phyloP scores from a whole-genome alignment of 2,329 filamentous ascomycete genomes.

The Uncinocarpus reesii region DNA sequence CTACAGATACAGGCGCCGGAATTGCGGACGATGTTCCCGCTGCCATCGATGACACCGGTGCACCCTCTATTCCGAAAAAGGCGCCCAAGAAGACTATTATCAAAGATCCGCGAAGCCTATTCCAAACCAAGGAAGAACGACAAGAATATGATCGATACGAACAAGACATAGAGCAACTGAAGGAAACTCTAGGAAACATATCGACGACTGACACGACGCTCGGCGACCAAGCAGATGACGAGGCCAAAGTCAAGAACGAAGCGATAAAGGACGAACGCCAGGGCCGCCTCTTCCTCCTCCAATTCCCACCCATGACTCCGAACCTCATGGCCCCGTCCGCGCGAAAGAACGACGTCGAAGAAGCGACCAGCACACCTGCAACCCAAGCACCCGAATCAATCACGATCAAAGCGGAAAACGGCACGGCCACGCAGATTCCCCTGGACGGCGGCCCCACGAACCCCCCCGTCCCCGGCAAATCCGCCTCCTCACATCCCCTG shows the following conservation, averaged over 20 bases:
- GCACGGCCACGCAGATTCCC: constrained; percentile 6
- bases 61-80: constrained; percentile 11
- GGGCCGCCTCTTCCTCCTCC: constrained; percentile 52
- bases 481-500: constrained; percentile 22
- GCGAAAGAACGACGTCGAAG: constrained; percentile 19
- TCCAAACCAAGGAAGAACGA: constrained; percentile 34
- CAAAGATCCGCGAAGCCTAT: constrained; percentile 26
- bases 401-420: constrained; percentile 15
- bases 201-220: constrained; percentile 10
- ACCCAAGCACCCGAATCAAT: constrained; percentile 1
- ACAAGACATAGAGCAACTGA: constrained; percentile 33
- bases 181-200: constrained; percentile 26
- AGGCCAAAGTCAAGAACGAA: constrained; percentile 22
- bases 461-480: constrained; percentile 11
- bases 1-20: constrained; percentile 38
- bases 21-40: constrained; percentile 29
- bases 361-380: constrained; percentile 6
- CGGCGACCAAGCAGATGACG: constrained; percentile 17
- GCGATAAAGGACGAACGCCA: constrained; percentile 34
- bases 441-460: constrained; percentile 4
- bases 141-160: constrained; percentile 35
- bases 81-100: constrained; percentile 20
- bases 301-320: constrained; percentile 54
- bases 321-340: constrained; percentile 38
- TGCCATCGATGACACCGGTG: constrained; percentile 7